Evolutionary conservation across 2,329 filamentous ascomycete genomes (phyloP), one percentile per base, ranked within the genome.

Genomic region (Ophiocordyceps sinensis): DNA sequence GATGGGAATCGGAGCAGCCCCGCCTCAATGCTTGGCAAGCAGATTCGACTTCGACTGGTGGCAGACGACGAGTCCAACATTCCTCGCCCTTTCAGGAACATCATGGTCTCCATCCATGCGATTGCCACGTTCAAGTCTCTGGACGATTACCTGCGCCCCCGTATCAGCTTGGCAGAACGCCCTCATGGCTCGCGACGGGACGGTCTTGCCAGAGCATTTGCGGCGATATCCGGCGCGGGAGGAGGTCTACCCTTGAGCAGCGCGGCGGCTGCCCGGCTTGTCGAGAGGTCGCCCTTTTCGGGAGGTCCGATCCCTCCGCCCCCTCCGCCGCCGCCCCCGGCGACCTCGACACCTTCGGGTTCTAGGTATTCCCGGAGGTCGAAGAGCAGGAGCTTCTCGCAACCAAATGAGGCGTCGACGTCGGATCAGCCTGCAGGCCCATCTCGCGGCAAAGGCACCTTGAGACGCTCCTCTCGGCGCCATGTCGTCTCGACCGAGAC

Each of bases 61-160:
- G 89, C 91, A 2, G 88, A 94, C 49, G 88, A 93, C 1, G 82
- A 88, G 37, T 89, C 87, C 1, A 85, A 91, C 38, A 91, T 98
- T 44, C 91, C 91, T 15, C 74, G 79, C 30, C 71, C 82, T 0
- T 96, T 94, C 56, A 77, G 85, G 19, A 94, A 89, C 50, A 93
- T 98, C 47, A 95, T 95, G 82, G 91, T 98, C 1, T 94, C 87
- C 0, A 98, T 98, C 43, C 91, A 98, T 58, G 91, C 91, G 14
- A 96, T 98, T 53, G 89, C 91, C 3, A 96, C 88, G 0, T 96
- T 98, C 67, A 96, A 95, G 59, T 85, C 89, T 0, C 66, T 98
- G 21, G 91, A 96, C 55, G 91, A 98, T 57, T 98, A 96, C 58
- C 70, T 98, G 36, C 80, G 91, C 31, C 91, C 91, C 8, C 77